Percentiles rank a stretch among this genome's conserved stretches.
These are phyloP conservation scores for Suhomyces sp. DNA, from an alignment of 805 yeast genomes.

Conservation along the genomic window DNA sequence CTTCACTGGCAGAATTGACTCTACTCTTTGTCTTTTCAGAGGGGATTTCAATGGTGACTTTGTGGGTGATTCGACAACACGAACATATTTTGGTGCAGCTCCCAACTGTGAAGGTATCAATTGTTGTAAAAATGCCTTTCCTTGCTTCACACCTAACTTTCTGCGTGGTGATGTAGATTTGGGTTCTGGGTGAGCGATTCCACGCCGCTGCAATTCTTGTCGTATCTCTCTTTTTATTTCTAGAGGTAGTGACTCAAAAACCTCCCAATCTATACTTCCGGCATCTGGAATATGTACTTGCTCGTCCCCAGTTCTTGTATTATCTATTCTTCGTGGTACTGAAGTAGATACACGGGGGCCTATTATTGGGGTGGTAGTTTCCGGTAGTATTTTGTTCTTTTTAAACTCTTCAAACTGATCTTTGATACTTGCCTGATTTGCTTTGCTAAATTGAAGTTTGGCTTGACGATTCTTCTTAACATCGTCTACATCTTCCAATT, in stretches of 20 bases:
- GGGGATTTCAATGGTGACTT: constrained; percentile 25
- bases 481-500: constrained; percentile 41
- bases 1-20: constrained; percentile 16
- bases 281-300: neutral
- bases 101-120: constrained; percentile 34
- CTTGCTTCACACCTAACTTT: neutral
- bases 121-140: constrained; percentile 37
- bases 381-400: too few relatives aligned
- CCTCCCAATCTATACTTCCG: constrained; percentile 61
- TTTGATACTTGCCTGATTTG: neutral
- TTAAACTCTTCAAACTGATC: neutral
- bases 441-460: constrained; percentile 19
- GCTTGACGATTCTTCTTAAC: constrained; percentile 22
- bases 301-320: too few relatives aligned
- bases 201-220: constrained; percentile 49
- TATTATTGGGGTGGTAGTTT: too few relatives aligned
- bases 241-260: constrained; percentile 62
- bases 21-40: constrained; percentile 10
- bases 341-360: too few relatives aligned
- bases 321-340: too few relatives aligned
- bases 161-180: constrained; percentile 2
- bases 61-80: constrained; percentile 33
- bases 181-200: constrained; percentile 14
- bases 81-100: constrained; percentile 27
- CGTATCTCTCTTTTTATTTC: constrained; percentile 64